A percentile compares a stretch with the other conserved stretches of the same genome.
Evolutionary conservation across 225 moss, liverwort and hornwort genomes (phyloP).

Genomic region (Pleurozium schreberi): DNA sequence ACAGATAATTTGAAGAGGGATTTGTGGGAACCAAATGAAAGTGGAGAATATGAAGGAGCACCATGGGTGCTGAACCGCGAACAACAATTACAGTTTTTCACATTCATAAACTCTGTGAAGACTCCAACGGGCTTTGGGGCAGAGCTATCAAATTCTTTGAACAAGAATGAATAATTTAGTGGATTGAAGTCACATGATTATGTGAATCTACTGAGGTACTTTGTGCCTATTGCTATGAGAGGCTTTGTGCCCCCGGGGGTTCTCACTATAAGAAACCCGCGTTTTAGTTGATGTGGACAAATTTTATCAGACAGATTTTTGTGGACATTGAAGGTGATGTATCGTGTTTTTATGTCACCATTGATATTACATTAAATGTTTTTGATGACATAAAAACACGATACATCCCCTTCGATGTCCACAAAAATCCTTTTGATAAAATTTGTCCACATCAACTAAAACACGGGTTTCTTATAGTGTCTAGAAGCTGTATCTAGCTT

Average conservation of each 20-base stretch:
- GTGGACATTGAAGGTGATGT: too few species aligned
- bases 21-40: not conserved
- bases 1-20: too few species aligned
- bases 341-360: too few species aligned
- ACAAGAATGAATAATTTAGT: not conserved
- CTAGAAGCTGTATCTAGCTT: not conserved
- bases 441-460: too few species aligned
- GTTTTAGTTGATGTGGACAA: too few species aligned
- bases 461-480: too few species aligned
- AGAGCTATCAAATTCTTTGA: not conserved
- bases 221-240: not conserved
- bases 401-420: too few species aligned
- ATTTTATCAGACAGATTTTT: too few species aligned
- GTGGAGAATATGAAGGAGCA: not conserved
- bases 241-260: accelerated
- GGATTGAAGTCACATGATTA: not conserved
- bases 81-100: not conserved
- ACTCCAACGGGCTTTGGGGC: accelerated
- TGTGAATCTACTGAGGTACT: not conserved
- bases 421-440: too few species aligned
- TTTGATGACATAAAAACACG: too few species aligned
- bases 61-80: not conserved
- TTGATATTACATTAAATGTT: too few species aligned
- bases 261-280: too few species aligned
- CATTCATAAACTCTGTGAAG: not conserved